A percentile compares a stretch with the other conserved stretches of the same genome.
These are phyloP conservation scores for Yarrowia sp. DNA, from an alignment of 805 yeast genomes.

Conservation along the genomic window DNA sequence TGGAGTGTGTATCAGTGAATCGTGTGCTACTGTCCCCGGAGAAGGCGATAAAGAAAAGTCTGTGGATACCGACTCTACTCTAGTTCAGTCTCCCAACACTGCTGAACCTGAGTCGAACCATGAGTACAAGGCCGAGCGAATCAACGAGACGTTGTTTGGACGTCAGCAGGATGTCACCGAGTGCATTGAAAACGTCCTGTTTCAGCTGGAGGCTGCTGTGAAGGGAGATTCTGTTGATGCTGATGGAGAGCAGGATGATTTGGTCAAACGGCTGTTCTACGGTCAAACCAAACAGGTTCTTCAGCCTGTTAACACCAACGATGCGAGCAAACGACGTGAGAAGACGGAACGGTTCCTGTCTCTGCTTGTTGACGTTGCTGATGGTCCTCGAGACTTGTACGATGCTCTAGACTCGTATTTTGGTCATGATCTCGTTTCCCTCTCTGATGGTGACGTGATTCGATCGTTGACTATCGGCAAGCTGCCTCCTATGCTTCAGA, in stretches of 20 bases:
- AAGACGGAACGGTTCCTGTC: constrained; percentile 80
- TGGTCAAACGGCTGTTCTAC: constrained; percentile 79
- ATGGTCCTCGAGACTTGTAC: constrained; percentile 85
- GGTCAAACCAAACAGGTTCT: constrained; percentile 86
- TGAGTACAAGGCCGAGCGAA: constrained; percentile 34
- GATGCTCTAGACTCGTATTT: constrained; percentile 89
- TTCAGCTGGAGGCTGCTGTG: constrained; percentile 87
- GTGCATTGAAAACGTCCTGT: constrained; percentile 91
- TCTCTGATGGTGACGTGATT: constrained; percentile 74
- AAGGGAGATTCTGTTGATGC: constrained; percentile 68
- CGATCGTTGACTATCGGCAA: constrained; percentile 73
- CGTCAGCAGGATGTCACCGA: constrained; percentile 98
- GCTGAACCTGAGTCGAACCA: constrained; percentile 3
- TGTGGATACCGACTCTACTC: constrained; percentile 29
- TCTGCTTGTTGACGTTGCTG: constrained; percentile 83
- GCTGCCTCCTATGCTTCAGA: constrained; percentile 82
- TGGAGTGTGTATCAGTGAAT: neutral
- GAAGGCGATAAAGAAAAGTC: neutral
- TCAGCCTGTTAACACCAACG: constrained; percentile 48
- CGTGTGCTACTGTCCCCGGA: neutral
- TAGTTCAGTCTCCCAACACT: constrained; percentile 12
- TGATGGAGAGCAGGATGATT: constrained; percentile 81
- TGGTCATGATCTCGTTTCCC: constrained; percentile 68
- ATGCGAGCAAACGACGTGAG: constrained; percentile 54
- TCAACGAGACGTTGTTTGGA: constrained; percentile 62